phyloP scores from a whole-genome alignment of 169 alveolate genomes.

The Eimeria maxima region DNA sequence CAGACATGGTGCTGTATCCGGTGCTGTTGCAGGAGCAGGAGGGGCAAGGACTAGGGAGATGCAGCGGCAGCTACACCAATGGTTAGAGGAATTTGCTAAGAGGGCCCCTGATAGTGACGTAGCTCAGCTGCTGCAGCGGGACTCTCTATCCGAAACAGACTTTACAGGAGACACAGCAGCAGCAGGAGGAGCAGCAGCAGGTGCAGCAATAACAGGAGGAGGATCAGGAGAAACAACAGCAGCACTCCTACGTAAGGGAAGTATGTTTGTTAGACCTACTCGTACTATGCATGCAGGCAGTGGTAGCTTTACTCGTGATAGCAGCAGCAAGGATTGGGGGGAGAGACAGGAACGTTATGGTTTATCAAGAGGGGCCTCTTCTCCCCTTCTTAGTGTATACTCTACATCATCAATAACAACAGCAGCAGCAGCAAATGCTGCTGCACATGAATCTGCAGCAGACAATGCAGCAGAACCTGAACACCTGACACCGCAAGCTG shows the following conservation, averaged over 20 bases:
- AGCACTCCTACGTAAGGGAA: neutral
- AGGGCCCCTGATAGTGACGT: conserved; percentile 80
- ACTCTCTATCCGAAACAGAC: neutral
- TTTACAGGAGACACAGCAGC: neutral
- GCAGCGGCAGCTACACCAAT: conserved; percentile 78
- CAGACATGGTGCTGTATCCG: conserved; percentile 29
- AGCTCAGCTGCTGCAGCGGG: conserved; percentile 80
- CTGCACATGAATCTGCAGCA: neutral
- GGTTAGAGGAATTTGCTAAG: conserved; percentile 78
- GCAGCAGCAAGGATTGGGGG: neutral
- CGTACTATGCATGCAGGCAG: neutral
- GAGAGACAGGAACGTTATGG: neutral
- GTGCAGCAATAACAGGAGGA: neutral
- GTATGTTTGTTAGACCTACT: neutral
- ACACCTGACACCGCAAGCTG: neutral
- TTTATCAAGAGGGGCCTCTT: conserved; percentile 4
- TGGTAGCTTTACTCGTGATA: too few relatives aligned
- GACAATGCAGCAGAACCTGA: neutral
- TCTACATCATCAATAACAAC: neutral
- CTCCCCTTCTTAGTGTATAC: neutral
- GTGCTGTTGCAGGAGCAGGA: conserved; percentile 81
- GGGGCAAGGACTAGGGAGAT: conserved; percentile 76
- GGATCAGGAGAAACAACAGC: neutral
- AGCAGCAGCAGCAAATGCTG: neutral
- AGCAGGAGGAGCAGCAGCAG: conserved; percentile 1